Conservation (phyloP, 2,329 filamentous ascomycete species). For the Aspergillus arachidicola region DNA sequence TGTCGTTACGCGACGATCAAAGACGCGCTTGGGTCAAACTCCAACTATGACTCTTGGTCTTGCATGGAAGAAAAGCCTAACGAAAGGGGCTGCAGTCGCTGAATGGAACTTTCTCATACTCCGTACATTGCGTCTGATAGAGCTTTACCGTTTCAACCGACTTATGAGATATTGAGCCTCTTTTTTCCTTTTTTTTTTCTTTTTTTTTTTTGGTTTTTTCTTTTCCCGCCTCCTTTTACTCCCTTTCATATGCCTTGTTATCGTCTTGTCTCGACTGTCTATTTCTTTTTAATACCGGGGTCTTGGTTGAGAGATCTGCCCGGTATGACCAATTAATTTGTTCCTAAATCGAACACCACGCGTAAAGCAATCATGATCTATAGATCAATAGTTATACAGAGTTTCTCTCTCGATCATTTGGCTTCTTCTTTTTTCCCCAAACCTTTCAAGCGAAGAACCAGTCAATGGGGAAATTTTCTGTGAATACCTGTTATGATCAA, state of each 20-base stretch:
- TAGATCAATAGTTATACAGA: not conserved
- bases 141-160: constrained; percentile 3
- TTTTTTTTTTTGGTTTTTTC: not conserved
- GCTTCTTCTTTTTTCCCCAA: not conserved
- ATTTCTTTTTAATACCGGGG: not conserved
- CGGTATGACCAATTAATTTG: not conserved
- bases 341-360: constrained; percentile 2
- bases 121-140: not conserved
- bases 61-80: not conserved
- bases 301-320: not conserved
- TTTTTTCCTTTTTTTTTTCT: not conserved
- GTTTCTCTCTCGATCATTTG: not conserved
- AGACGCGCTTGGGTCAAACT: constrained; percentile 5
- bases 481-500: not conserved
- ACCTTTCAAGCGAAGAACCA: not conserved
- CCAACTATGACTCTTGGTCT: constrained; percentile 1
- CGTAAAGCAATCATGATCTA: constrained; percentile 1
- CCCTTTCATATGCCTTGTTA: not conserved
- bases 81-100: not conserved
- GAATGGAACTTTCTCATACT: constrained; percentile 1
- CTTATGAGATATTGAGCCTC: constrained; percentile 2
- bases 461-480: not conserved
- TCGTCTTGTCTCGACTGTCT: not conserved
- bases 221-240: not conserved
- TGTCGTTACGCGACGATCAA: constrained; percentile 14